Percentiles rank a stretch among this genome's conserved stretches.
Evolutionary conservation across 2,329 filamentous ascomycete species (phyloP).

Genomic region (Beauveria bassiana): DNA sequence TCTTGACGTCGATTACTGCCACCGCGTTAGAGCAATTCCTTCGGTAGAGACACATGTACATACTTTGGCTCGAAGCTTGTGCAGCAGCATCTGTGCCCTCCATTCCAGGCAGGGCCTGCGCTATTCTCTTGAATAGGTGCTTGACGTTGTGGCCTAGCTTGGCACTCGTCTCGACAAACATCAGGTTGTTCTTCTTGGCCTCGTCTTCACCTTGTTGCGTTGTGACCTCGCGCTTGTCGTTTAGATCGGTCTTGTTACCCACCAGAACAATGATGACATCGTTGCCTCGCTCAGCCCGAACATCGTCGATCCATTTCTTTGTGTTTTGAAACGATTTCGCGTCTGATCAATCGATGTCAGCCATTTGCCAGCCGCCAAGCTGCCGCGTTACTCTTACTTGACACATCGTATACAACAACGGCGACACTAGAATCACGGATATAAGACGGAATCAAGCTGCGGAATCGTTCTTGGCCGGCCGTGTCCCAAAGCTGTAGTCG

Average conservation of each 20-base stretch:
- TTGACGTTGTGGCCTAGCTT: conserved; percentile 99
- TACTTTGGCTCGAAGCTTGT: conserved; percentile 69
- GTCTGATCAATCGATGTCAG: conserved; percentile 38
- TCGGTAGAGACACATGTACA: conserved; percentile 26
- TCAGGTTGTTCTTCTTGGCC: conserved; percentile 93
- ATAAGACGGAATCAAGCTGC: conserved; percentile 94
- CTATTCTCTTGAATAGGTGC: conserved; percentile 94
- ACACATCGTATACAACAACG: conserved; percentile 98
- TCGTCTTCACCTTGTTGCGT: conserved; percentile 95
- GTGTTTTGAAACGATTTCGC: conserved; percentile 98
- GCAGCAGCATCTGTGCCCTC: conserved; percentile 78
- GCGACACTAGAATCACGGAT: conserved; percentile 97
- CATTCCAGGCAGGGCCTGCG: conserved; percentile 95
- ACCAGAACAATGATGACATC: conserved; percentile 98
- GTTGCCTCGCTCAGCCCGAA: conserved; percentile 90
- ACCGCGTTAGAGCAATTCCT: conserved; percentile 18
- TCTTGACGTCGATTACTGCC: conserved; percentile 88
- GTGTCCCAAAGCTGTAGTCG: conserved; percentile 98
- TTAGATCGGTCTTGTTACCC: conserved; percentile 98
- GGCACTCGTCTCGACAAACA: conserved; percentile 98
- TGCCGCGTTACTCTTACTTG: conserved; percentile 46
- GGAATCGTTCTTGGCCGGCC: conserved; percentile 93
- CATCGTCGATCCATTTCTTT: conserved; percentile 98
- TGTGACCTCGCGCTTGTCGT: conserved; percentile 96
- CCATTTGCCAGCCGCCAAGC: conserved; percentile 4